Evolutionary conservation across 2,329 filamentous ascomycete genomes (phyloP).

Genomic region (Hypoxylon sp.): DNA sequence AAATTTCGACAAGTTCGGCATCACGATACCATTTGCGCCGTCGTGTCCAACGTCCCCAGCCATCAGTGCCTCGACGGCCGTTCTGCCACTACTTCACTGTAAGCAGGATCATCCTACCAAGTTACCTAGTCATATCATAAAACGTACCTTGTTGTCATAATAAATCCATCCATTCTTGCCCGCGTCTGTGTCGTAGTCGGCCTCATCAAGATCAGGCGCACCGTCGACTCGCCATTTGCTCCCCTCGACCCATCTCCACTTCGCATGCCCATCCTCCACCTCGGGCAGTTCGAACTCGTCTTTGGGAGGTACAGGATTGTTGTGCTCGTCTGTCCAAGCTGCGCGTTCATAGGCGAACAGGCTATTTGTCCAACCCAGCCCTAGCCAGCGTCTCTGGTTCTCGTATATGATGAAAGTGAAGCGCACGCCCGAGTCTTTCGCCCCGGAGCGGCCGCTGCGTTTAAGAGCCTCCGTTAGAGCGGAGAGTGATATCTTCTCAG

Average conservation of each 20-base stretch:
- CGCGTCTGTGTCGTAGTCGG: constrained; percentile 69
- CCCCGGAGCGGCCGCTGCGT: constrained; percentile 57
- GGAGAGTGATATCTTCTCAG: constrained; percentile 52
- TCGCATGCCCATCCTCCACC: constrained; percentile 71
- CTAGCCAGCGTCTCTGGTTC: constrained; percentile 95
- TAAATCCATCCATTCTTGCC: constrained; percentile 91
- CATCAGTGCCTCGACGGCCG: constrained; percentile 85
- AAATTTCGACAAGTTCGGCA: constrained; percentile 89
- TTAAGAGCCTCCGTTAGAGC: constrained; percentile 55
- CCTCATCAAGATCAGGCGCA: constrained; percentile 66
- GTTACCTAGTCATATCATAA: neutral
- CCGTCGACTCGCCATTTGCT: constrained; percentile 91
- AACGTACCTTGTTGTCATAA: constrained; percentile 91
- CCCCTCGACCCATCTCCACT: constrained; percentile 85
- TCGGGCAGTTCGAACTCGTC: constrained; percentile 76
- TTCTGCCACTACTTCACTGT: constrained; percentile 80
- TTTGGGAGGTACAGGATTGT: constrained; percentile 82
- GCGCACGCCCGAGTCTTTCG: constrained; percentile 83
- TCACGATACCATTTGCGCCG: constrained; percentile 97
- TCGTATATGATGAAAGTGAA: constrained; percentile 98
- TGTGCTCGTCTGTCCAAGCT: constrained; percentile 96
- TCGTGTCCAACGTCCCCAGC: constrained; percentile 95
- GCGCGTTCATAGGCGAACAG: constrained; percentile 91
- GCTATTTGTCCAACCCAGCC: constrained; percentile 93
- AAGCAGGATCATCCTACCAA: constrained; percentile 15